phyloP scores from a whole-genome alignment of 768 basidiomycete genomes.

The Leccinum fibrillosum region DNA sequence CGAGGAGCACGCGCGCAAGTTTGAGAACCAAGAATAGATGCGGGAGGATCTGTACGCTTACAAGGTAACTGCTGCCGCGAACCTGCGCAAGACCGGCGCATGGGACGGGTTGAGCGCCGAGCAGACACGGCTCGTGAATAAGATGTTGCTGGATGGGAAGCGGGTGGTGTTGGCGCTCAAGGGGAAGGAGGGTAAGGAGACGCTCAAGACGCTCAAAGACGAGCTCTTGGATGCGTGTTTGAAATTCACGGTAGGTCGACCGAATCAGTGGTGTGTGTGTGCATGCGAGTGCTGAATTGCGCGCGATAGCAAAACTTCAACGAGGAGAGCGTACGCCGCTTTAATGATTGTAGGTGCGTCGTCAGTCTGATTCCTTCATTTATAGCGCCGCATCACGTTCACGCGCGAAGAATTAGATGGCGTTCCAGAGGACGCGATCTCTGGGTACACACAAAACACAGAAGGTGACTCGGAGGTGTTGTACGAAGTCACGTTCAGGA shows the following conservation, averaged over 20 bases:
- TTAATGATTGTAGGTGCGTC: no score
- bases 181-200: slow-evolving; percentile 51
- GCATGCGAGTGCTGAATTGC: background rate
- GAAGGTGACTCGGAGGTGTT: slow-evolving; percentile 54
- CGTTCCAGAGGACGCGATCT: slow-evolving; percentile 72
- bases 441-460: slow-evolving; percentile 65
- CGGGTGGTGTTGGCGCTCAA: slow-evolving; percentile 73
- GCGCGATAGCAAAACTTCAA: slow-evolving; percentile 61
- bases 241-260: slow-evolving; percentile 46
- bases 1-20: slow-evolving; percentile 64
- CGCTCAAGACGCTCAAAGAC: slow-evolving; percentile 64
- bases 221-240: slow-evolving; percentile 68
- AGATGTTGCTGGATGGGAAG: slow-evolving; percentile 72
- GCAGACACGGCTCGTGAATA: slow-evolving; percentile 70
- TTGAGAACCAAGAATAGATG: slow-evolving; percentile 72
- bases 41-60: slow-evolving; percentile 74
- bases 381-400: slow-evolving; percentile 61
- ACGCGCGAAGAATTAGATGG: slow-evolving; percentile 74
- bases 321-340: slow-evolving; percentile 64
- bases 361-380: slow-evolving; percentile 2
- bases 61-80: slow-evolving; percentile 64
- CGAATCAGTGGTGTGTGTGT: background rate
- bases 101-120: slow-evolving; percentile 63
- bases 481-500: slow-evolving; percentile 76
- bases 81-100: slow-evolving; percentile 56